Evolutionary conservation across 2,329 filamentous ascomycete species (phyloP), one percentile per base, ranked within the genome.

Genomic region (Lachnum nothofagi): DNA sequence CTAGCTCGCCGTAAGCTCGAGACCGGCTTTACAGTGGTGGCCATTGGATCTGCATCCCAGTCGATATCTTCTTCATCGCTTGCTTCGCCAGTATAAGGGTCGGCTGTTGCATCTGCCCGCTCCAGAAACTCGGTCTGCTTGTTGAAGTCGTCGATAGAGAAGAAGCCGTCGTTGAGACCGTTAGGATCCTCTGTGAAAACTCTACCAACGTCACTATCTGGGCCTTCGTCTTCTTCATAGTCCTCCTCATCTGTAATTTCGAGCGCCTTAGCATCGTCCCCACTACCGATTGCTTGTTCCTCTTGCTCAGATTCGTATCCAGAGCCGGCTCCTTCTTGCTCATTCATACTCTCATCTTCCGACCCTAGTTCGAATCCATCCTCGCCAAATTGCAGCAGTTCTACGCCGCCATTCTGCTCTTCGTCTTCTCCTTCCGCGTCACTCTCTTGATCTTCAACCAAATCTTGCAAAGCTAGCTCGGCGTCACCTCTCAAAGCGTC

Each of bases 81-180:
- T 52, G 79, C 86, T 44, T 75, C 77, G 54, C 85, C 86, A 48
- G 85, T 85, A 59, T 86, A 83, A 31, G 81, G 80, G 57, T 91
- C 88, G 23, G 86, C 89, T 55, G 79, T 77, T 23, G 80, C 79
- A 66, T 97, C 91, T 67, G 90, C 86, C 56, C 88, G 82, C 68
- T 98, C 93, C 42, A 96, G 82, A 64, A 85, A 86, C 62, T 95
- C 88, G 2, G 90, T 88, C 65, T 94, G 88, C 65, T 85, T 88
- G 74, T 98, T 98, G 78, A 98, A 98, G 51, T 94, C 83, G 62
- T 97, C 91, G 61, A 98, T 91, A 14, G 89, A 95, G 71, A 98
- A 98, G 72, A 98, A 98, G 4, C 90, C 91, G 64, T 98, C 93
- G 63, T 98, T 97, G 25, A 98, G 79, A 5, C 90, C 89, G 63